Evolutionary conservation across 169 alveolate genomes (phyloP).

Genomic region (Cryptosporidium sp.): DNA sequence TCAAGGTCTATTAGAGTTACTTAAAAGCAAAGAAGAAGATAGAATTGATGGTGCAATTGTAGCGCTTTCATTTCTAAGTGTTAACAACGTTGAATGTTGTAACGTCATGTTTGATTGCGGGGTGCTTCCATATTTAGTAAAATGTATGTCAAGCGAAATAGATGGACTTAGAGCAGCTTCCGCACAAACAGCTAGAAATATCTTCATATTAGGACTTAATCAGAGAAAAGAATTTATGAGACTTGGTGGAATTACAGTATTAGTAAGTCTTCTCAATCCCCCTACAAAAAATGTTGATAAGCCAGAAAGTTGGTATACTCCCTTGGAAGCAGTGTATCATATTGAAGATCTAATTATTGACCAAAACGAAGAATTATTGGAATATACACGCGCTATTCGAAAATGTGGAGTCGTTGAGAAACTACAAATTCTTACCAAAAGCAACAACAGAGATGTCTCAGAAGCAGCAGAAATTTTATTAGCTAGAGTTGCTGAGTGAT

Average conservation of each 20-base stretch:
- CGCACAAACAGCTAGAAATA: constrained; percentile 91
- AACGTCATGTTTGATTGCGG: constrained; percentile 89
- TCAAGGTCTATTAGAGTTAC: constrained; percentile 83
- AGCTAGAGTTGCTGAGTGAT: constrained; percentile 83
- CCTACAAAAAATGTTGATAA: constrained; percentile 82
- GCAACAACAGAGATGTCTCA: constrained; percentile 84
- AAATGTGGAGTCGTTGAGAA: constrained; percentile 85
- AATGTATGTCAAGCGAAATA: constrained; percentile 87
- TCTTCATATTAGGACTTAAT: constrained; percentile 87
- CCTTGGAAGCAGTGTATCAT: constrained; percentile 90
- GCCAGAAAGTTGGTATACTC: constrained; percentile 84
- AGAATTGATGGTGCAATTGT: constrained; percentile 92
- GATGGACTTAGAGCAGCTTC: constrained; percentile 93
- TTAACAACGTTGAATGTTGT: constrained; percentile 87
- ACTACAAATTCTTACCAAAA: constrained; percentile 78
- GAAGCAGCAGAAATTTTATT: constrained; percentile 85
- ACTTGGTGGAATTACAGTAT: constrained; percentile 86
- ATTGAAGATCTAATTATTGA: constrained; percentile 89
- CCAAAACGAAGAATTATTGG: constrained; percentile 85
- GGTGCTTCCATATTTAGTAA: constrained; percentile 87
- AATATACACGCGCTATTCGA: constrained; percentile 83
- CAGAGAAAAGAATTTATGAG: constrained; percentile 88
- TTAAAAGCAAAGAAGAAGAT: constrained; percentile 86
- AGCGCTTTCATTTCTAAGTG: constrained; percentile 91
- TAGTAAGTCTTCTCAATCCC: constrained; percentile 79